Conservation (phyloP, 2,329 filamentous ascomycete genomes). For the Hymenoscyphus albidus region DNA sequence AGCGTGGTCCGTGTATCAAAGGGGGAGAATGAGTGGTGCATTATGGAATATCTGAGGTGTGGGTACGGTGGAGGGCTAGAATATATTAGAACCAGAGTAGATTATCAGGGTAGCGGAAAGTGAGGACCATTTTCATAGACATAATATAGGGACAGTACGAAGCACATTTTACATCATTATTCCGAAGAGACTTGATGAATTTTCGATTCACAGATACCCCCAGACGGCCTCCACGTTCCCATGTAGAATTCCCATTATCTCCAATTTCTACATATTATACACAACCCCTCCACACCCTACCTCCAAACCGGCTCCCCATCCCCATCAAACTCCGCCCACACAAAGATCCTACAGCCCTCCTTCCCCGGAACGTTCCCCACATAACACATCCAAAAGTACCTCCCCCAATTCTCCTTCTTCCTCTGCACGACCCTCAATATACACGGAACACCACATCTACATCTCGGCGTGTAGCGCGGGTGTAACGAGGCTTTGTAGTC, state of each 20-base stretch:
- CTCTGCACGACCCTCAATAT: conserved; percentile 75
- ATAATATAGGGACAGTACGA: too few relatives aligned
- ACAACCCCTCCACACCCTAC: background rate
- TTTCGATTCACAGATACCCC: too few relatives aligned
- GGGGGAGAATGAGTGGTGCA: too few relatives aligned
- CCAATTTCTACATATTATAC: too few relatives aligned
- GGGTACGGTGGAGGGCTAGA: too few relatives aligned
- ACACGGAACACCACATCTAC: conserved; percentile 66
- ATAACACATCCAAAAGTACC: conserved; percentile 95
- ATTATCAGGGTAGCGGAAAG: too few relatives aligned
- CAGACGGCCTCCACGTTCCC: background rate
- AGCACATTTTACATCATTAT: too few relatives aligned
- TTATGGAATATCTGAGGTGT: too few relatives aligned
- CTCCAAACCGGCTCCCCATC: conserved; percentile 74
- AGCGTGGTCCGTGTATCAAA: too few relatives aligned
- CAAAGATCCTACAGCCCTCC: conserved; percentile 70
- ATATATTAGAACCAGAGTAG: too few relatives aligned
- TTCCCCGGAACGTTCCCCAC: conserved; percentile 65
- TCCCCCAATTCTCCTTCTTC: conserved; percentile 70
- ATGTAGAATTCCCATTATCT: background rate
- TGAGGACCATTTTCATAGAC: too few relatives aligned
- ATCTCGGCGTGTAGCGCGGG: conserved; percentile 73
- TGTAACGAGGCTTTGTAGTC: conserved; percentile 76
- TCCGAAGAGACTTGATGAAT: too few relatives aligned
- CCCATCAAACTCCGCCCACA: conserved; percentile 83